phyloP scores from a whole-genome alignment of 2,329 filamentous ascomycete genomes.

The Arthrobotrys sphaeroides region DNA sequence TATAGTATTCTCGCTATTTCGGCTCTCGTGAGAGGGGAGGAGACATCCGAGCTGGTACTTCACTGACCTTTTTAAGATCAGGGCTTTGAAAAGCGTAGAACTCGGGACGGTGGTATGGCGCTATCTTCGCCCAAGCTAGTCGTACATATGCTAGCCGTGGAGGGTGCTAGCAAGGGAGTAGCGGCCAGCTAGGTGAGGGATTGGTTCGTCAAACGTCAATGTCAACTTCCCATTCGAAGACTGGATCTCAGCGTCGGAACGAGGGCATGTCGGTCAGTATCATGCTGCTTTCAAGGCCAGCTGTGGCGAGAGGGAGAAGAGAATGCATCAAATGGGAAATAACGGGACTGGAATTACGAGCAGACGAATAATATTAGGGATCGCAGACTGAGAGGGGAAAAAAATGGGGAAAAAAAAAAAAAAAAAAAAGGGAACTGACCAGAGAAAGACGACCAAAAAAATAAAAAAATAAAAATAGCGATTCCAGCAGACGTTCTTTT shows the following conservation, averaged over 20 bases:
- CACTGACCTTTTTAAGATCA: constrained; percentile 47
- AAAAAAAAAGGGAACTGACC: constrained; percentile 26
- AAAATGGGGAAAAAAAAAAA: neutral
- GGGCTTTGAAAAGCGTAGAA: neutral
- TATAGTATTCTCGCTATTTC: constrained; percentile 9
- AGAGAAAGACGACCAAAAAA: constrained; percentile 27
- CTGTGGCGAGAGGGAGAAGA: neutral
- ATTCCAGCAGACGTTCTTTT: neutral
- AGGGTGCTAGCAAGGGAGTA: constrained; percentile 16
- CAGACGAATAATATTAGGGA: constrained; percentile 26
- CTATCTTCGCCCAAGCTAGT: constrained; percentile 33
- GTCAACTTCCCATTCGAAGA: constrained; percentile 12
- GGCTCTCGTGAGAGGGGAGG: constrained; percentile 23
- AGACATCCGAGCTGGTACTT: constrained; percentile 32
- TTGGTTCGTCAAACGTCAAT: constrained; percentile 34
- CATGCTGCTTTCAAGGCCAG: constrained; percentile 18
- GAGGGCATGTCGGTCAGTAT: constrained; percentile 5
- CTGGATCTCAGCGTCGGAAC: constrained; percentile 23
- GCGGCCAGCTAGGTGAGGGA: constrained; percentile 1
- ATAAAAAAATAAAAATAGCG: constrained; percentile 1
- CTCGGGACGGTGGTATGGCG: constrained; percentile 38
- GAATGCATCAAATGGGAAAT: constrained; percentile 5
- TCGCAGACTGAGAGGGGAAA: neutral
- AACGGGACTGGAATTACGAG: constrained; percentile 18
- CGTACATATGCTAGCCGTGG: constrained; percentile 3